Conservation (phyloP, 2,329 filamentous ascomycete genomes). For the Talaromyces sp. region DNA sequence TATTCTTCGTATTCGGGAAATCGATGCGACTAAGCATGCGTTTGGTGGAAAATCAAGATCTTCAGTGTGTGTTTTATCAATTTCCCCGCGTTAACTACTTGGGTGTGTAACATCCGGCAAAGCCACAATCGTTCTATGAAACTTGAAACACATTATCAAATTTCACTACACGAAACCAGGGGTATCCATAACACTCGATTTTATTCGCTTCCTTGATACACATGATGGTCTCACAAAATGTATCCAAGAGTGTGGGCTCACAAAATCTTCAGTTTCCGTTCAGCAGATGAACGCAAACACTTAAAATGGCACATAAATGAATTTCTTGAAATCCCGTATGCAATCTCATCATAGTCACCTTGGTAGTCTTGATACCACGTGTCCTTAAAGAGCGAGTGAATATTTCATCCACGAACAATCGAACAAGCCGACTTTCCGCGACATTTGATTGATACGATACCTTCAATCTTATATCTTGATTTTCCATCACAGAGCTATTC, state of each 20-base stretch:
- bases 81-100: not conserved
- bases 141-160: not conserved
- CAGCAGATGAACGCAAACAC: not conserved
- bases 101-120: not conserved
- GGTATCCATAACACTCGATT: not conserved
- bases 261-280: not conserved
- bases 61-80: not conserved
- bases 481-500: not conserved
- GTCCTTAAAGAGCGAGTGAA: too few relatives aligned
- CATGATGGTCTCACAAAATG: too few relatives aligned
- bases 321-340: not conserved
- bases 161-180: not conserved
- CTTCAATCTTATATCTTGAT: not conserved
- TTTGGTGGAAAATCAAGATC: not conserved
- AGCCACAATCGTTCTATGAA: not conserved
- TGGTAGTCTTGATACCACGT: not conserved
- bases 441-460: not conserved
- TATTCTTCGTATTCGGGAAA: not conserved
- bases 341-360: not conserved
- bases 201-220: not conserved
- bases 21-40: not conserved
- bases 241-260: not conserved
- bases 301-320: not conserved
- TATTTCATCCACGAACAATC: not conserved
- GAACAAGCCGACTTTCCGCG: constrained; percentile 2